These are phyloP conservation scores for Mollisia scopiformis DNA, from an alignment of 2,329 filamentous ascomycete species.

Conservation along the genomic window DNA sequence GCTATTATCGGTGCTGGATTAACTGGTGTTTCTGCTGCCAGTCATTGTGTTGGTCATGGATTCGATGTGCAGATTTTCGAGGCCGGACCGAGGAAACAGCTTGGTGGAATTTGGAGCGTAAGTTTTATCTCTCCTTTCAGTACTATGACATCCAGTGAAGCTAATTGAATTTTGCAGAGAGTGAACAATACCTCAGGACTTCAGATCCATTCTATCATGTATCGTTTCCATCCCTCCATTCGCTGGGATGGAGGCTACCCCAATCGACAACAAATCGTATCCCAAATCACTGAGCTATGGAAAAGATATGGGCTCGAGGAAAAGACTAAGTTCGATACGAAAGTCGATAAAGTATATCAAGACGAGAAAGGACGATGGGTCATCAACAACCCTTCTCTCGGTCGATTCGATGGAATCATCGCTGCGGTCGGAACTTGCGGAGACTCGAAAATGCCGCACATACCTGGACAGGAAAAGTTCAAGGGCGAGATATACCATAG, in stretches of 20 bases:
- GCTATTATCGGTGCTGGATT: conserved; percentile 74
- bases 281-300: conserved; percentile 74
- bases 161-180: conserved; percentile 47
- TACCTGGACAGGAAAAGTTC: conserved; percentile 74
- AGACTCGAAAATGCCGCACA: conserved; percentile 71
- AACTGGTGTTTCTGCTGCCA: conserved; percentile 76
- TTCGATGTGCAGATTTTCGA: conserved; percentile 84
- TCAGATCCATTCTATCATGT: conserved; percentile 87
- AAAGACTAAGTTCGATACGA: conserved; percentile 72
- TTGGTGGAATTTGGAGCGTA: conserved; percentile 84
- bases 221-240: conserved; percentile 82
- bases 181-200: conserved; percentile 83
- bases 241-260: conserved; percentile 79
- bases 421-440: conserved; percentile 81
- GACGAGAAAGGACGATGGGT: conserved; percentile 74
- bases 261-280: conserved; percentile 73
- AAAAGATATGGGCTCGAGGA: conserved; percentile 71
- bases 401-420: conserved; percentile 78
- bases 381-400: conserved; percentile 71
- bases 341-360: conserved; percentile 70
- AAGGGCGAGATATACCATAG: conserved; percentile 76
- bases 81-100: conserved; percentile 62
- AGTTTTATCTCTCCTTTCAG: conserved; percentile 31
- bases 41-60: conserved; percentile 83
- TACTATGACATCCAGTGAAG: neutral